A percentile compares a stretch with the other conserved stretches of the same genome.
Evolutionary conservation across 768 basidiomycete genomes (phyloP).

Genomic region (Hemileccinum impolitum): DNA sequence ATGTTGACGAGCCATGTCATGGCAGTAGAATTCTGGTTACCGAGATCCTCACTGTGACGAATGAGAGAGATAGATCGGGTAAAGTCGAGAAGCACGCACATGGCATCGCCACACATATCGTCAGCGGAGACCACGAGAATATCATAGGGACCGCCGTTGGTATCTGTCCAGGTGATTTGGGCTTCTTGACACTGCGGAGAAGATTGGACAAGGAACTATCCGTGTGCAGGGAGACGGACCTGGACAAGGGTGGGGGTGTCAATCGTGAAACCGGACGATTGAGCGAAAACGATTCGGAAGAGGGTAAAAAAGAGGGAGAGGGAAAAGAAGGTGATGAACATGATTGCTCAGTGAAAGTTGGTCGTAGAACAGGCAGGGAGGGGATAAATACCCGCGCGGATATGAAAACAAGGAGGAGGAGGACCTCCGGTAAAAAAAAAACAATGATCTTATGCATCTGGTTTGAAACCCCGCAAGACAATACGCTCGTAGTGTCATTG

Average conservation of each 20-base stretch:
- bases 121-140: conserved; percentile 49
- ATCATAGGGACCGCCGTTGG: conserved; percentile 49
- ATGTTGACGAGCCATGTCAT: conserved; percentile 41
- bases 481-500: background rate
- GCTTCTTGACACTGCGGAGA: conserved; percentile 48
- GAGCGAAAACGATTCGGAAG: conserved; percentile 48
- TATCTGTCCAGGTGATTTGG: conserved; percentile 49
- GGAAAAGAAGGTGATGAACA: conserved; percentile 80
- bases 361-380: background rate
- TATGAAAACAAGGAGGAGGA: conserved; percentile 10
- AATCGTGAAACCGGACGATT: conserved; percentile 42
- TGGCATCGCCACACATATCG: conserved; percentile 54
- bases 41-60: conserved; percentile 52
- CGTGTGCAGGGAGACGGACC: conserved; percentile 34
- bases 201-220: background rate
- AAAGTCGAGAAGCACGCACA: conserved; percentile 43
- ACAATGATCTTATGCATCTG: conserved; percentile 3
- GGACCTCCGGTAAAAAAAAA: background rate
- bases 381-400: conserved; percentile 15
- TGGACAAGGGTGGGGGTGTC: conserved; percentile 50
- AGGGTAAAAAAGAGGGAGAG: conserved; percentile 62
- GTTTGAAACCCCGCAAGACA: conserved; percentile 25
- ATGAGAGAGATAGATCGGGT: background rate
- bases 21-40: conserved; percentile 45
- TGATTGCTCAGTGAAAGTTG: conserved; percentile 33